Conservation (phyloP, 805 yeast species). For the Lachancea sp. region DNA sequence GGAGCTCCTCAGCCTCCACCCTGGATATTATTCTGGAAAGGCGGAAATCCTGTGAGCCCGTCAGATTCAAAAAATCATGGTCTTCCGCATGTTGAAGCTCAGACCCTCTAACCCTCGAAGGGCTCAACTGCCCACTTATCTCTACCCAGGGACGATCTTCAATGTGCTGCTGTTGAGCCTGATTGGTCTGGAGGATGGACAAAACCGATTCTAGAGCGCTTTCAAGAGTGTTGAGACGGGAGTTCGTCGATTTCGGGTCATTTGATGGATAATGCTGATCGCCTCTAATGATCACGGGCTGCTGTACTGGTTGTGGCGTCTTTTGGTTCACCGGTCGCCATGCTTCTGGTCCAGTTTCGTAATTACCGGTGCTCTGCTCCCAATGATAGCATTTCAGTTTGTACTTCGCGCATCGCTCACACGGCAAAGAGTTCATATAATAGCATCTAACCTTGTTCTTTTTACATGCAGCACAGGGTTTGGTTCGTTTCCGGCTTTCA, state of each 20-base stretch:
- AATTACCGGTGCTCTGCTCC: conserved; percentile 11
- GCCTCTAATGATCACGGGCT: not conserved
- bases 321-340: not conserved
- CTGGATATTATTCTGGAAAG: conserved; percentile 32
- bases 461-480: conserved; percentile 61
- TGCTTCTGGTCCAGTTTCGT: not conserved
- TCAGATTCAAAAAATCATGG: no score
- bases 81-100: no score
- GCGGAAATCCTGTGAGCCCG: conserved; percentile 29
- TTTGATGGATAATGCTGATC: conserved; percentile 27
- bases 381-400: conserved; percentile 49
- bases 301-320: not conserved
- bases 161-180: conserved; percentile 16
- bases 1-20: conserved; percentile 39
- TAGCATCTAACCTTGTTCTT: conserved; percentile 57
- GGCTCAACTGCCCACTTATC: no score
- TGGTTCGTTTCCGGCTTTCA: conserved; percentile 31
- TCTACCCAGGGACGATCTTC: no score
- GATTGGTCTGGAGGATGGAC: conserved; percentile 29
- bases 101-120: no score
- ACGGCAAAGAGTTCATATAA: conserved; percentile 43
- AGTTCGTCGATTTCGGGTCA: conserved; percentile 29
- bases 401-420: conserved; percentile 48
- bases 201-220: conserved; percentile 36
- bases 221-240: conserved; percentile 36